Conservation (phyloP, 2,329 filamentous ascomycete genomes). For the Claviceps pazoutovae region DNA sequence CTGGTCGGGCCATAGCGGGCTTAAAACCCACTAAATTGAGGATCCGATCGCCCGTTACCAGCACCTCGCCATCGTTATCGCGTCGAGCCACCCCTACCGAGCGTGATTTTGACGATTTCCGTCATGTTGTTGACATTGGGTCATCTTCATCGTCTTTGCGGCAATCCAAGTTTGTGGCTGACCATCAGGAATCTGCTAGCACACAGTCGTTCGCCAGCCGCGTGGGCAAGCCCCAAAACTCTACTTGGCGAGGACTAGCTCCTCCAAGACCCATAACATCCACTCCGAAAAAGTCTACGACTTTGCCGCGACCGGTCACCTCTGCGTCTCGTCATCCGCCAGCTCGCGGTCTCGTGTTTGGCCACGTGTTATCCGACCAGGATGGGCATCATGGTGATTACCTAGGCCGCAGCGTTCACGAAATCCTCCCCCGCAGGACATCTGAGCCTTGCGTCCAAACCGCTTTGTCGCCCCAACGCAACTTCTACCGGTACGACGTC, state of each 20-base stretch:
- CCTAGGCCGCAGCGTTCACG: slow-evolving; percentile 47
- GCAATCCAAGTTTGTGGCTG: slow-evolving; percentile 31
- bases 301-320: slow-evolving; percentile 19
- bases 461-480: slow-evolving; percentile 35
- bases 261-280: slow-evolving; percentile 22
- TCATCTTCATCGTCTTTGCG: slow-evolving; percentile 23
- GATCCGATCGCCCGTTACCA: not conserved
- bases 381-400: slow-evolving; percentile 36
- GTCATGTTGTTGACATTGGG: not conserved
- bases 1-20: not conserved
- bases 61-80: not conserved
- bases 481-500: slow-evolving; percentile 39
- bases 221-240: slow-evolving; percentile 35
- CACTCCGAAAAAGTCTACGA: slow-evolving; percentile 19
- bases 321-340: slow-evolving; percentile 20
- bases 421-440: slow-evolving; percentile 41
- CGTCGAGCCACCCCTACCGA: slow-evolving; percentile 7
- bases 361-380: slow-evolving; percentile 54
- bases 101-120: not conserved
- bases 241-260: slow-evolving; percentile 19
- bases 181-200: slow-evolving; percentile 39
- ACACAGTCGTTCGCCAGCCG: slow-evolving; percentile 47
- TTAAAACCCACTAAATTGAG: not conserved
- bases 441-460: slow-evolving; percentile 57
- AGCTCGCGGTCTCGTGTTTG: slow-evolving; percentile 51